Evolutionary conservation across 306 rosid species (phyloP), one percentile per base, ranked within the genome.

Genomic region (Morella rubra): DNA sequence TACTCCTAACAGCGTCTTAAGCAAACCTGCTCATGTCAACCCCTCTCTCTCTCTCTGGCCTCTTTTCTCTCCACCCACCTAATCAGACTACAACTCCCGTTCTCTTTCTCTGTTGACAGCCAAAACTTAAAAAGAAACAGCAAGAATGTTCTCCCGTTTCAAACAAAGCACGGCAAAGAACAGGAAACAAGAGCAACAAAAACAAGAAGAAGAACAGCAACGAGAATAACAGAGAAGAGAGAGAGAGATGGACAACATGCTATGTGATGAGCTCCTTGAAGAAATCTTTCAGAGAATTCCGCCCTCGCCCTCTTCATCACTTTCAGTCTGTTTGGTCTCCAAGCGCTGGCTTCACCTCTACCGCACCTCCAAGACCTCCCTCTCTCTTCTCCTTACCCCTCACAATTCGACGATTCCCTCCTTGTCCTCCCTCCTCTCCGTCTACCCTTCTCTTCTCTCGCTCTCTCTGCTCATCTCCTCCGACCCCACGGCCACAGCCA

Each of bases 341-440:
- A 92, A 87, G 76, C 93, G 97, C 13, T 95, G 98, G 98, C 98
- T 95, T 62, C 65, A 45, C 56, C 93, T 95, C 76, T 84, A 75
- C 85, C 91, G 98, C 20, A 78, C 90, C 13, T 90, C 96, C 50
- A 86, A 27, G 55, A 86, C 90, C 69, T 79, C 91, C 49, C 90
- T 95, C 44, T 88, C 96, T 44, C 96, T 95, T 37, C 91, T 81
- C 15, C 65, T 90, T 55, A 40, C 79, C 47, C 77, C 80, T 49
- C 84, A 55, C 40, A 72, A 22, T 62, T 81, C 86, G 16, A 5
- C 77, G 4, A 11, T 84, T 32, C 78, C 87, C 22, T 83, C 90
- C 74, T 79, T 89, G 52, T 60, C 87, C 49, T 74, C 93, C 55
- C 52, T 89, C 40, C 92, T 93, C 70, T 73, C 89, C 69, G 86